A percentile compares a stretch with the other conserved stretches of the same genome.
These are phyloP conservation scores for Puccinellia tenuiflora DNA, from an alignment of 176 grass and related monocot genomes.

Conservation along the genomic window DNA sequence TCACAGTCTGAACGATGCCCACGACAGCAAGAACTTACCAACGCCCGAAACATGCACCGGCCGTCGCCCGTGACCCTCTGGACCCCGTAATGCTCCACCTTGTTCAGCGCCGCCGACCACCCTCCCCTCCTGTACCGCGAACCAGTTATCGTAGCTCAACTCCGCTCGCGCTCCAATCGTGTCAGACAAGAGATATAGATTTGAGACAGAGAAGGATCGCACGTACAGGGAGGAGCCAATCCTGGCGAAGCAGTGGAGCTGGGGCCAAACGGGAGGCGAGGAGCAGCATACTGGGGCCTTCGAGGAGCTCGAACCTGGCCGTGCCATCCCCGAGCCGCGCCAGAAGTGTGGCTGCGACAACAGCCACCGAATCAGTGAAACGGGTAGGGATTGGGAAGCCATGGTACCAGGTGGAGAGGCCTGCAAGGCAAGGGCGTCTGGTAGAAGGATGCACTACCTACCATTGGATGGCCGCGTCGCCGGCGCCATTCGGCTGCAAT, in stretches of 20 bases:
- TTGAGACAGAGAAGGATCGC: background rate
- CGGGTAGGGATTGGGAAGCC: background rate
- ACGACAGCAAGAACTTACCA: constrained; percentile 43
- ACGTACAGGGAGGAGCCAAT: constrained; percentile 54
- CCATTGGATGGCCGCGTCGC: constrained; percentile 46
- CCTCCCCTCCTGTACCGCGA: constrained; percentile 45
- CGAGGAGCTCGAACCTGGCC: constrained; percentile 66
- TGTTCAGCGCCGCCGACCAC: constrained; percentile 58
- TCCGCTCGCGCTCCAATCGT: background rate
- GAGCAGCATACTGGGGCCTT: constrained; percentile 1
- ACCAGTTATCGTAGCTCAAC: background rate
- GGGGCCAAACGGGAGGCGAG: background rate
- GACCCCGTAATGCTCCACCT: constrained; percentile 73
- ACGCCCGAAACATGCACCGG: constrained; percentile 93
- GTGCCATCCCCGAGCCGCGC: constrained; percentile 69
- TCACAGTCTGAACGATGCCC: background rate
- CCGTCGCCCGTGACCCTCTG: constrained; percentile 81
- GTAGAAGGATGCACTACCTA: background rate
- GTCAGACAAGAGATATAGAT: background rate
- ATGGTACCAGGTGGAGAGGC: background rate
- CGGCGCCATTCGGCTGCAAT: constrained; percentile 33
- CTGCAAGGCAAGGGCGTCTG: background rate
- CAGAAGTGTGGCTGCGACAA: constrained; percentile 55
- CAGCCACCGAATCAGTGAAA: background rate
- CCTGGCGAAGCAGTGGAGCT: constrained; percentile 53